Base-by-base conservation (phyloP, 345 rosid genomes). In the Nasturtium officinale region DNA sequence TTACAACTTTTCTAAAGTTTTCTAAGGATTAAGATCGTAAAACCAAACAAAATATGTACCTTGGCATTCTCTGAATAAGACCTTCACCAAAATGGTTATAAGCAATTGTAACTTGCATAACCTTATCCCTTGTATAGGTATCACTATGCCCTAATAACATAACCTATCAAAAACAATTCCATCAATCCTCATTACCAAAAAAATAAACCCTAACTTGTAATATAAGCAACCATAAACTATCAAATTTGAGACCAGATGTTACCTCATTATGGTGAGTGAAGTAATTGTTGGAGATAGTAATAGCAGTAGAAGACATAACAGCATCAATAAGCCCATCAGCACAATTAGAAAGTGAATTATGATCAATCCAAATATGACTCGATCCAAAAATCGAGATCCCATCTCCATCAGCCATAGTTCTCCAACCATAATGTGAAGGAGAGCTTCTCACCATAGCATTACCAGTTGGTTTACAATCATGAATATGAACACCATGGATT, bases 71-170 rank as follows among this genome's bases (percentile, higher is more conserved):
- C 81, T 96, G 99, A 77, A 96, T 86, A 50, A 96, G 98, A 65
- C 99, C 99, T 70, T 96, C 98, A 8, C 99, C 98, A 40, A 96
- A 96, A 81, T 96, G 99, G 85, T 96, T 96, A 80, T 96, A 96
- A 50, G 99, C 89, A 47, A 96, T 90, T 57, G 99, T 96, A 45
- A 87, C 99, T 67, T 92, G 98, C 99, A 96, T 96, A 47, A 67
- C 83, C 87, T 84, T 96, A 78, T 96, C 99, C 70, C 90, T 89
- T 2, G 84, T 82, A 65, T 90, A 92, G 0, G 99, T 89, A 72
- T 96, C 99, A 74, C 99, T 96, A 67, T 96, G 99, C 12, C 99
- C 99, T 83, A 96, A 66, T 32, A 96, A 80, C 96, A 96, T 96
- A 60, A 92, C 99, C 96, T 91, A 80, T 26, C 33, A 61, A 71